These are phyloP conservation scores for Sclerotinia subarctica DNA, from an alignment of 2,329 filamentous ascomycete species.

Conservation along the genomic window DNA sequence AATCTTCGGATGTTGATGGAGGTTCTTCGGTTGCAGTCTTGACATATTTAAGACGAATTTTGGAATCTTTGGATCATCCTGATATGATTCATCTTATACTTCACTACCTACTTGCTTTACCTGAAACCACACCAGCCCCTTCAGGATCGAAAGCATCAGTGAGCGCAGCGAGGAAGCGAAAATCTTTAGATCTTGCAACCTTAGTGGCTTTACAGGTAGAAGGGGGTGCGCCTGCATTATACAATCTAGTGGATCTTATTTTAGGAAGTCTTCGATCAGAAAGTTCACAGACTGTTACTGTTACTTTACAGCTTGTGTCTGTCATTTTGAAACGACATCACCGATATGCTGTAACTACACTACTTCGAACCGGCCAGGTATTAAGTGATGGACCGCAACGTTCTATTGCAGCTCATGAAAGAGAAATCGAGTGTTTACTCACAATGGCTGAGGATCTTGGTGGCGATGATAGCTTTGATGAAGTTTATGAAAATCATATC, in stretches of 20 bases:
- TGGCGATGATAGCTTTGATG: conserved; percentile 66
- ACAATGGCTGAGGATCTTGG: conserved; percentile 65
- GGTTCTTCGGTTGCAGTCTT: conserved; percentile 95
- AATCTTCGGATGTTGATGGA: conserved; percentile 95
- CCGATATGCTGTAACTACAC: conserved; percentile 74
- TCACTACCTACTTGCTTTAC: conserved; percentile 83
- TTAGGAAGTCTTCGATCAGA: conserved; percentile 78
- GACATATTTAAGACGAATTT: conserved; percentile 85
- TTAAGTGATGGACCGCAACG: conserved; percentile 53
- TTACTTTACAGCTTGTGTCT: conserved; percentile 83
- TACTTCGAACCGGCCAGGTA: conserved; percentile 65
- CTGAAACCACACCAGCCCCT: conserved; percentile 47
- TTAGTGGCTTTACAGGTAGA: conserved; percentile 75
- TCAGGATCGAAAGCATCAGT: conserved; percentile 48
- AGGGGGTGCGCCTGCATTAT: conserved; percentile 75
- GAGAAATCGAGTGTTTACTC: conserved; percentile 71
- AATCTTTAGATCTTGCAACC: conserved; percentile 82
- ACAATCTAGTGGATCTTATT: conserved; percentile 89
- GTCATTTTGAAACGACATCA: conserved; percentile 86
- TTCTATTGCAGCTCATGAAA: conserved; percentile 71
- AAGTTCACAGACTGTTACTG: conserved; percentile 84
- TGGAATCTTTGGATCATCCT: conserved; percentile 87
- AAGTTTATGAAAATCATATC: conserved; percentile 67
- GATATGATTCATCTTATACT: conserved; percentile 93
- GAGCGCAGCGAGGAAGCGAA: conserved; percentile 73